A percentile compares a stretch with the other conserved stretches of the same genome.
Conservation (phyloP, 2,329 filamentous ascomycete genomes). For the Ophiostoma triangulosporum region DNA sequence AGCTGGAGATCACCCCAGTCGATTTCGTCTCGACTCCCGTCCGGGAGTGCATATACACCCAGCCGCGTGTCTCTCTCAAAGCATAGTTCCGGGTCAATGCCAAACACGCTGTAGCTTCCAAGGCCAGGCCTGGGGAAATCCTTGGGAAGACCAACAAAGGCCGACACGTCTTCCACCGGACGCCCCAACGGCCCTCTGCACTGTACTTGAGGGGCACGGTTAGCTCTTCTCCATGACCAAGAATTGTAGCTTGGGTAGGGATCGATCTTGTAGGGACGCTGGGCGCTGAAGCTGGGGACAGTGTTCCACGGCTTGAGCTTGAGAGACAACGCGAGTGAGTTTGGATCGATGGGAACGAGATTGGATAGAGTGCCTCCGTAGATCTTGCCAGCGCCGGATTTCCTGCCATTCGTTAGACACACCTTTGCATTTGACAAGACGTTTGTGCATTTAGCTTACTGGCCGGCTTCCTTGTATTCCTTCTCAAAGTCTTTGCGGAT, state of each 20-base stretch:
- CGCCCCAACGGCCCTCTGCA: constrained; percentile 53
- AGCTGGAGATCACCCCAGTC: constrained; percentile 60
- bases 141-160: constrained; percentile 47
- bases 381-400: constrained; percentile 34
- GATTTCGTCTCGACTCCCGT: constrained; percentile 48
- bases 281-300: constrained; percentile 25
- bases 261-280: constrained; percentile 45
- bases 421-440: background rate
- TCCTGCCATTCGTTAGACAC: background rate
- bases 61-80: constrained; percentile 58
- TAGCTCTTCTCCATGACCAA: constrained; percentile 39
- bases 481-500: constrained; percentile 23
- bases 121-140: constrained; percentile 47
- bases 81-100: constrained; percentile 49
- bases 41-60: constrained; percentile 47
- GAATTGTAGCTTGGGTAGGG: constrained; percentile 62
- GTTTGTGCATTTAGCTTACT: constrained; percentile 19
- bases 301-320: constrained; percentile 17
- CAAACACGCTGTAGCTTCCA: constrained; percentile 47
- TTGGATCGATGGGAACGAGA: constrained; percentile 27
- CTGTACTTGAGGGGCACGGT: constrained; percentile 42
- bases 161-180: constrained; percentile 45
- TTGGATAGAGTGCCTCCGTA: constrained; percentile 42
- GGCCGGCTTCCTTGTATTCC: constrained; percentile 25
- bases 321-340: constrained; percentile 17